Base-by-base conservation (phyloP, 176 grass and related monocot species). In the Aegilops speltoides region DNA sequence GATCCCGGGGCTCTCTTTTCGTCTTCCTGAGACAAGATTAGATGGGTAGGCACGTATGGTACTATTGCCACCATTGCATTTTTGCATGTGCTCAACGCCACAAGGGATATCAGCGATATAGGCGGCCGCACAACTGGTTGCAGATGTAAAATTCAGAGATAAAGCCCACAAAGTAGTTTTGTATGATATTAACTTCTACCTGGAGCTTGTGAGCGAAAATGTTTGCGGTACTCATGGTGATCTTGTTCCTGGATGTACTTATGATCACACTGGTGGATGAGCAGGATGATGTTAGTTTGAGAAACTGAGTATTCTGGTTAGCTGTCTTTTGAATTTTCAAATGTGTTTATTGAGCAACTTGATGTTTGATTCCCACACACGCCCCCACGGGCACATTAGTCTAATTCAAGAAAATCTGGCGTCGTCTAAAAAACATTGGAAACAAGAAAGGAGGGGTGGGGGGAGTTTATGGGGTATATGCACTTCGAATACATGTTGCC, bases 1-100 rank as follows among this genome's bases (percentile, higher is more conserved):
- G 97, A 57, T 98, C 91, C 1, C 87, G 90, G 77, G 96, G 96
- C 46, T 98, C 97, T 2, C 90, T 98, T 13, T 98, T 96, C 32
- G 87, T 98, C 46, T 98, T 98, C 80, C 83, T 93, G 7, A 94
- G 97, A 72, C 90, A 85, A 54, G 16, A 19, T 19, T 54, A 54
- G 48, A 41, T 63, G 45, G 64, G 4, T 41, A 68, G 63, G 6
- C 80, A 57, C 71, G 62, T 22, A 33, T 82, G 60, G 29, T 22
- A 71, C 20, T 19, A n/a, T 29, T 71, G 12, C 68, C 68, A 22
- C 23, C 32, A 87, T 70, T 25, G 19, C 24, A 56, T 78, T 24
- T 20, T 22, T 57, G 46, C 19, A 57, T 57, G 54, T 57, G 76
- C 76, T 79, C 10, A 6, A 83, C 32, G 59, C 14, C 34, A 60